Evolutionary conservation across 1,284 basidiomycete species (phyloP), one percentile per base, ranked within the genome.

Genomic region (Leccinum cinnamomeum): DNA sequence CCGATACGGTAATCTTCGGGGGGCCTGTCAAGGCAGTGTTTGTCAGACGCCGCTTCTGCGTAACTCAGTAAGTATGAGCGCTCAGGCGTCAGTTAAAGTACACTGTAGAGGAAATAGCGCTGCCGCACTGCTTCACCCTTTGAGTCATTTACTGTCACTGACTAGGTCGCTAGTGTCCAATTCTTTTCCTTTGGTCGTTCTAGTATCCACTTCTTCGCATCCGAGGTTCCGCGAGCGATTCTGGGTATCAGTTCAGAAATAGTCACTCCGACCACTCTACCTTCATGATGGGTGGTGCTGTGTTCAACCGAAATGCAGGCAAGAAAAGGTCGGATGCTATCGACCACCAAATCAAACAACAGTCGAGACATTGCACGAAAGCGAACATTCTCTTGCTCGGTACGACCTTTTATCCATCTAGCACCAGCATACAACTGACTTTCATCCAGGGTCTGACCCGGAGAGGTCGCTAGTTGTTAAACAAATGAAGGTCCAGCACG

Each of bases 401-500:
- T 64, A 46, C 20, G 1, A 16, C n/a, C n/a, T 28, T 44, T 3
- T 28, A 1, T 28, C 18, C 35, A n/a, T 18, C 16, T 39, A 33
- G n/a, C 14, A 11, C 23, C 2, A 16, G 1, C 33, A 25, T 1
- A 12, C 37, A 59, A 25, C 33, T 23, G 39, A 55, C 33, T 20
- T 48, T 4, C 41, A 57, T 8, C 12, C 28, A 65, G 54, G 46
- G 37, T 65, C n/a, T 8, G 54, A 65, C 23, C 48, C 39, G 16
- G 35, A 50, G 3, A 33, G 10, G 14, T 39, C 23, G 41, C 12
- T 6, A 50, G 25, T 56, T 25, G 25, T 65, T 1, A 62, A 39
- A 39, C 64, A n/a, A 33, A 65, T 65, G 46, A 62, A 62, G 16
- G 18, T 62, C 18, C 48, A 56, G 8, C 57, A 65, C 30, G 59